A percentile compares a stretch with the other conserved stretches of the same genome.
phyloP scores from a whole-genome alignment of 345 rosid genomes.

The Dipteronia dyeriana region DNA sequence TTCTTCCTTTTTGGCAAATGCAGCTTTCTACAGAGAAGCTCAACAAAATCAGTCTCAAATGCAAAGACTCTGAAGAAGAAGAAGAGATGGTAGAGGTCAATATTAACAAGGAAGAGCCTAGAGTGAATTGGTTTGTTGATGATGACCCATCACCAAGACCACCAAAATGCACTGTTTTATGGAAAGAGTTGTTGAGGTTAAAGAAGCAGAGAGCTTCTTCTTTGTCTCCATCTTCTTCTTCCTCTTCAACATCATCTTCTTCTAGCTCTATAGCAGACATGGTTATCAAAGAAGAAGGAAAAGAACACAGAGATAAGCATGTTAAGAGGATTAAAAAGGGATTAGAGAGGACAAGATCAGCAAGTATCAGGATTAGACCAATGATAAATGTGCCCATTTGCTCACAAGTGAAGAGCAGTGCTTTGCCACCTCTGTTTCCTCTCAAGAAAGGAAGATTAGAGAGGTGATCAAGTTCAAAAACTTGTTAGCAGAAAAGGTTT shows the following conservation, averaged over 20 bases:
- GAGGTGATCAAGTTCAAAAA: constrained; percentile 33
- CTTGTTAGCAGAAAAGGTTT: neutral
- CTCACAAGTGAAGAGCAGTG: constrained; percentile 50
- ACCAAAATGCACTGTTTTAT: constrained; percentile 89
- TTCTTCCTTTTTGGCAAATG: constrained; percentile 87
- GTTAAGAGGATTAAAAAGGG: constrained; percentile 77
- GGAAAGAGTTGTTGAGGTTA: constrained; percentile 89
- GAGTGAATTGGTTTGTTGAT: constrained; percentile 74
- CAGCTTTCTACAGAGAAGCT: constrained; percentile 70
- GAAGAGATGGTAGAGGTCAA: constrained; percentile 31
- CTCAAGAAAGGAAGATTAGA: constrained; percentile 61
- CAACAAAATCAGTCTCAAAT: constrained; percentile 50
- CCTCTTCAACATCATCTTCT: constrained; percentile 65
- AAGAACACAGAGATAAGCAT: constrained; percentile 44
- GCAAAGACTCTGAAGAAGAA: constrained; percentile 30
- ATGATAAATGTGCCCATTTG: constrained; percentile 86
- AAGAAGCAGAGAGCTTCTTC: constrained; percentile 76
- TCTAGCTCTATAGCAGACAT: constrained; percentile 55
- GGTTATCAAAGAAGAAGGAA: constrained; percentile 42
- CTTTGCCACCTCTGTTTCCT: constrained; percentile 72
- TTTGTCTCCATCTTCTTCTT: constrained; percentile 49
- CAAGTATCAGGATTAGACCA: constrained; percentile 77
- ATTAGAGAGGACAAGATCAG: constrained; percentile 78
- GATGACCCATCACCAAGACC: constrained; percentile 98
- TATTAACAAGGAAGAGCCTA: constrained; percentile 40